Conservation (phyloP, 257 asterid genomes). For the Ophiorrhiza pumila region DNA sequence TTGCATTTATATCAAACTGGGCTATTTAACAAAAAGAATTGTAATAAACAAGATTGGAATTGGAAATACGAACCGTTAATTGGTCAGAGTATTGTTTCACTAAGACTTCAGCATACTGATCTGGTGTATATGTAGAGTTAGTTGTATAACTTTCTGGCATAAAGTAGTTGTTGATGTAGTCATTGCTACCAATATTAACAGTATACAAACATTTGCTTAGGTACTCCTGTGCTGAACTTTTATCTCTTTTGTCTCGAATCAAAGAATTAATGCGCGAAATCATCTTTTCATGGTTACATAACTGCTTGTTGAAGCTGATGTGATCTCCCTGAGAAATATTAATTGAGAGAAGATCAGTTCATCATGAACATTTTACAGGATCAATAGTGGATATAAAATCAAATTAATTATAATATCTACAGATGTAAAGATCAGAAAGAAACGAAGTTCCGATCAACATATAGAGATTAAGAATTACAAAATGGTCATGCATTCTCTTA, state of each 20-base stretch:
- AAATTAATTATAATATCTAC: too few relatives aligned
- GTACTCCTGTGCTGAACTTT: conserved; percentile 2
- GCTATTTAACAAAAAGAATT: background rate
- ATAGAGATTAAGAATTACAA: too few relatives aligned
- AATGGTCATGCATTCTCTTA: too few relatives aligned
- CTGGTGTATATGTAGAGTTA: conserved; percentile 29
- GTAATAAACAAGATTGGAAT: background rate
- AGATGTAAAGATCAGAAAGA: too few relatives aligned
- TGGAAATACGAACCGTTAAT: conserved; percentile 2
- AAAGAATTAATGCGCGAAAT: conserved; percentile 3
- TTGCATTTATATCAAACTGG: background rate
- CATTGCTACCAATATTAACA: conserved; percentile 55
- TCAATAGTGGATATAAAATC: too few relatives aligned
- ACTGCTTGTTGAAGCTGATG: conserved; percentile 5
- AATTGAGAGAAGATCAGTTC: background rate
- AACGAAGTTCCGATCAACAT: too few relatives aligned
- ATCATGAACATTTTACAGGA: too few relatives aligned
- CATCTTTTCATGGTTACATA: conserved; percentile 2
- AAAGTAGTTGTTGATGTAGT: conserved; percentile 52
- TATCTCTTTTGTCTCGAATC: conserved; percentile 14
- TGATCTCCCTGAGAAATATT: conserved; percentile 1
- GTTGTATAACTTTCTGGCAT: conserved; percentile 19
- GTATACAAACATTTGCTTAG: conserved; percentile 40
- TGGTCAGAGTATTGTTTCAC: conserved; percentile 22
- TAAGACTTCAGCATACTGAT: conserved; percentile 31